phyloP scores from a whole-genome alignment of 2,329 filamentous ascomycete species.

The Canariomyces notabilis region DNA sequence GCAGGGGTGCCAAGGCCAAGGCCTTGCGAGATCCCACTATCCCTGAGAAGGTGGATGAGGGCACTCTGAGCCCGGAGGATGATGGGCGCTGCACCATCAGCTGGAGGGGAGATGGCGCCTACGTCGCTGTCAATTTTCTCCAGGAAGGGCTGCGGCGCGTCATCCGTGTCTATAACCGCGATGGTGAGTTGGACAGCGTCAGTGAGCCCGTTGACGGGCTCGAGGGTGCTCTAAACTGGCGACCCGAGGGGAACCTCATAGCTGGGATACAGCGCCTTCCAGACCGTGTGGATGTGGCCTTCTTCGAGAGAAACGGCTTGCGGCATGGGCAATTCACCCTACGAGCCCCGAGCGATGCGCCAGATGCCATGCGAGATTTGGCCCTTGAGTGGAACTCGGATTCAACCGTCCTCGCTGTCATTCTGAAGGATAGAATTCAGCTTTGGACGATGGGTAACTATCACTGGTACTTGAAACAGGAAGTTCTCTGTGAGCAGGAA shows the following conservation, averaged over 20 bases:
- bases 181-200: constrained; percentile 85
- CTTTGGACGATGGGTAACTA: constrained; percentile 98
- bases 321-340: constrained; percentile 93
- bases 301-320: constrained; percentile 96
- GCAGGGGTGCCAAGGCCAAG: constrained; percentile 76
- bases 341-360: constrained; percentile 34
- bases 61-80: constrained; percentile 68
- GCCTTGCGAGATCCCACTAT: constrained; percentile 90
- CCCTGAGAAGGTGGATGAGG: constrained; percentile 85
- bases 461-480: constrained; percentile 96
- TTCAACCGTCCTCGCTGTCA: constrained; percentile 84
- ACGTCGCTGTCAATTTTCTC: constrained; percentile 79
- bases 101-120: constrained; percentile 93
- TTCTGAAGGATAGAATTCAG: constrained; percentile 69
- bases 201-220: constrained; percentile 92
- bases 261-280: constrained; percentile 73
- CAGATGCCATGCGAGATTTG: constrained; percentile 16
- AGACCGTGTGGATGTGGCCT: constrained; percentile 73
- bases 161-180: constrained; percentile 84
- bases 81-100: constrained; percentile 68
- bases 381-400: constrained; percentile 84
- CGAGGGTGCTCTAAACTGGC: constrained; percentile 85
- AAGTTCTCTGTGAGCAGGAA: constrained; percentile 50
- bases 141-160: constrained; percentile 65
- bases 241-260: constrained; percentile 83